Percentiles rank a stretch among this genome's conserved stretches.
phyloP scores from a whole-genome alignment of 2,329 filamentous ascomycete species.

The Colletotrichum camelliae region DNA sequence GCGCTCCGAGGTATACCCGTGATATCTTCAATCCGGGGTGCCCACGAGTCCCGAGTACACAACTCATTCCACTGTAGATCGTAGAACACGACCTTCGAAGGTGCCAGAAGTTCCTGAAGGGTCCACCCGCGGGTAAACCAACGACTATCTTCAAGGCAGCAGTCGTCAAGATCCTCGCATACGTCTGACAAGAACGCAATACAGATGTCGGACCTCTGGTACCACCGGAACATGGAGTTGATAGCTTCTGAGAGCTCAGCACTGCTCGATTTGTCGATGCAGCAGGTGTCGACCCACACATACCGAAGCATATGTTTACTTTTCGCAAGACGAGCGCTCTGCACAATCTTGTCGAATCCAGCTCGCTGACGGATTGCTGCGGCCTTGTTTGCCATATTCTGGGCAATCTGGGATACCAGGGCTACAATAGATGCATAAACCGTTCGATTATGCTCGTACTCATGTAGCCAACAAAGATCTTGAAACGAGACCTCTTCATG shows the following conservation, averaged over 20 bases:
- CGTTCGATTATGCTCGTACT: slow-evolving; percentile 4
- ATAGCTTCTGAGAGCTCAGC: slow-evolving; percentile 37
- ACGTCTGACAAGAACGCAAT: slow-evolving; percentile 35
- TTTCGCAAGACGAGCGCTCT: slow-evolving; percentile 2
- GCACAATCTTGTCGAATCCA: slow-evolving; percentile 14
- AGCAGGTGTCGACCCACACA: slow-evolving; percentile 42
- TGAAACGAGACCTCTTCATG: slow-evolving; percentile 19
- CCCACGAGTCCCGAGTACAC: no score
- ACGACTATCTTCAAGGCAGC: slow-evolving; percentile 9
- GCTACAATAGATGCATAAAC: background rate
- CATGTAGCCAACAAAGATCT: slow-evolving; percentile 11
- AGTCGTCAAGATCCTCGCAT: no score
- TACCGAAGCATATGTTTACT: no score
- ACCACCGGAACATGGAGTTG: slow-evolving; percentile 34
- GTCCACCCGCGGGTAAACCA: background rate
- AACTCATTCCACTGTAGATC: no score
- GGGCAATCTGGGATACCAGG: background rate
- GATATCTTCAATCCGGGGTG: no score
- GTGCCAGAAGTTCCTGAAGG: slow-evolving; percentile 25
- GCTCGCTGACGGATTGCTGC: background rate
- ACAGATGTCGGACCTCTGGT: slow-evolving; percentile 34
- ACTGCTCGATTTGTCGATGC: slow-evolving; percentile 36
- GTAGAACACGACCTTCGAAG: no score
- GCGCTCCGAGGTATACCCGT: no score
- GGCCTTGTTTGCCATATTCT: background rate